phyloP scores from a whole-genome alignment of 2,329 filamentous ascomycete genomes.

The Hyphodiscus sp. region DNA sequence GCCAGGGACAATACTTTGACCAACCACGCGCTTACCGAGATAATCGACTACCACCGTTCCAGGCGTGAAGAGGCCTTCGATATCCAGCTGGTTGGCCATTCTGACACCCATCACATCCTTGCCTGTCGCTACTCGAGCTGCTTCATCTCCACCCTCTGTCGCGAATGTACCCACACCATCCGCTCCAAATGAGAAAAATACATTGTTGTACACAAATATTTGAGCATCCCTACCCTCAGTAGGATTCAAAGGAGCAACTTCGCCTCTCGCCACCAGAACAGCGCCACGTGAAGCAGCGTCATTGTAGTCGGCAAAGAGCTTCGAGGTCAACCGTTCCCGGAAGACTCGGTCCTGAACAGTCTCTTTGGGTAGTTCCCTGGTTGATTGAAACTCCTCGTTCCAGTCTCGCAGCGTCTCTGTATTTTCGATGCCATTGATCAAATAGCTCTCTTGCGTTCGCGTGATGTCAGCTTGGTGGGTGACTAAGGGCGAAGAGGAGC shows the following conservation, averaged over 20 bases:
- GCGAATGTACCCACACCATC: conserved; percentile 97
- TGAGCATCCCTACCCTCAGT: conserved; percentile 90
- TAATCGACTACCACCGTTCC: conserved; percentile 97
- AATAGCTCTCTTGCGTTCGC: conserved; percentile 84
- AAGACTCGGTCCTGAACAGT: conserved; percentile 94
- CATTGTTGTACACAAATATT: conserved; percentile 99
- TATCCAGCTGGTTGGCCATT: conserved; percentile 94
- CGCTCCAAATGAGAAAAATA: conserved; percentile 97
- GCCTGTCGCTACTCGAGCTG: conserved; percentile 87
- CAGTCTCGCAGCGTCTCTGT: conserved; percentile 93
- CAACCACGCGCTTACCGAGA: conserved; percentile 92
- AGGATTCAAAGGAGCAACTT: conserved; percentile 89
- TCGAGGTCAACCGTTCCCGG: conserved; percentile 86
- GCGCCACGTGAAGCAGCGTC: conserved; percentile 90
- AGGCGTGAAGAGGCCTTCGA: conserved; percentile 87
- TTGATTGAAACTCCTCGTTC: conserved; percentile 99
- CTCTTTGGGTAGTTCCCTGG: conserved; percentile 87
- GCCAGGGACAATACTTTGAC: conserved; percentile 94
- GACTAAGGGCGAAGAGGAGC: conserved; percentile 55
- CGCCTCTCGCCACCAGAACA: conserved; percentile 84
- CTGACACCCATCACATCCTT: conserved; percentile 95
- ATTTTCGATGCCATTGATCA: conserved; percentile 86
- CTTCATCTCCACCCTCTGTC: conserved; percentile 92
- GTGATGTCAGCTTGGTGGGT: conserved; percentile 78
- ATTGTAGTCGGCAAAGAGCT: conserved; percentile 96